Evolutionary conservation across 805 yeast genomes (phyloP), one percentile per base, ranked within the genome.

Genomic region (Sugiyamaella marilandica): DNA sequence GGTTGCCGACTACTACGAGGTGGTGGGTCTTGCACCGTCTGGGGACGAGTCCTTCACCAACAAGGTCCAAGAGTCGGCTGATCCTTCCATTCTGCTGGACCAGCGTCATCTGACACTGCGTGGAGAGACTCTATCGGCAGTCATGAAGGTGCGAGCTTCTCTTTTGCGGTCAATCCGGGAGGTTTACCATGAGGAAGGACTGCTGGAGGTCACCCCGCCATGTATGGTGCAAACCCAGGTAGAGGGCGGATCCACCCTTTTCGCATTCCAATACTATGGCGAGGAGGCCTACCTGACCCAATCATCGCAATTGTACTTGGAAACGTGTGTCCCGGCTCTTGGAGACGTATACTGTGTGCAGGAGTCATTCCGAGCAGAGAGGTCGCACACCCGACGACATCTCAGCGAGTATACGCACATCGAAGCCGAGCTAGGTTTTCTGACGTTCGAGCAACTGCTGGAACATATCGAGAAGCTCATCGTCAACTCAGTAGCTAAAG

Each of bases 211-310:
- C 55, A 94, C 98, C 37, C 97, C 99, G 45, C 99, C 99, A 66
- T 91, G 98, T 74, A 94, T 94, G 98, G 99, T 94, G 52, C 99
- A 94, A 75, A 91, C 97, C 37, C 98, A 94, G 77, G 99, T 94
- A 55, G 99, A 94, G 75, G 99, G 99, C 70, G 99, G 99, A 51
- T 87, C 97, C 37, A 94, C 99, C 14, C 77, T 94, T 67, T 94
- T 94, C 78, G 83, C 84, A 65, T 76, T 94, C 75, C 86, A 87
- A 70, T 94, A 95, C 77, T 94, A 94, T 70, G 98, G 97, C 51
- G 95, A 94, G 75, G 94, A 91, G 70, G 98, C 99, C 10, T 94
- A 76, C 73, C 78, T 94, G 66, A 95, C 99, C 16, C 99, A 94
- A 75, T 87, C 96, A 8, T 92, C 98, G 14, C 99, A 94, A 76